These are phyloP conservation scores for Tetrapisispora iriomotensis DNA, from an alignment of 805 yeast species.

Conservation along the genomic window DNA sequence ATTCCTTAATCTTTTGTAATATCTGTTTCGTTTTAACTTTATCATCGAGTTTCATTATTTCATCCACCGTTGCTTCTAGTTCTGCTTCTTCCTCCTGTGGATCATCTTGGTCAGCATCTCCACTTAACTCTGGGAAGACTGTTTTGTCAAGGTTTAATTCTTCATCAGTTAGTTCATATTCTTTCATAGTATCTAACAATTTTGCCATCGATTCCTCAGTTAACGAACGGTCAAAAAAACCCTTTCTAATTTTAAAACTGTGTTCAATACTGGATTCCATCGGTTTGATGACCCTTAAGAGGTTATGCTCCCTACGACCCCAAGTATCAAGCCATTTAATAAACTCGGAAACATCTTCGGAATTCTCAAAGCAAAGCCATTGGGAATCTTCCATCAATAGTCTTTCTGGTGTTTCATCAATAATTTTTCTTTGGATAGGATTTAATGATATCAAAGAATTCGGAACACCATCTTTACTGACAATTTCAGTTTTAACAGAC, in stretches of 20 bases:
- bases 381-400: conserved; percentile 37
- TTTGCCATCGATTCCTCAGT: conserved; percentile 35
- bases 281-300: conserved; percentile 48
- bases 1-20: conserved; percentile 15
- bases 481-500: conserved; percentile 12
- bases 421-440: conserved; percentile 44
- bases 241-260: conserved; percentile 51
- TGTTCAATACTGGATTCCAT: conserved; percentile 9
- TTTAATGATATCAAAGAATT: conserved; percentile 13
- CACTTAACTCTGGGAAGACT: conserved; percentile 1
- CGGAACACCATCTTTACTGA: conserved; percentile 15
- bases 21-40: conserved; percentile 22
- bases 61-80: conserved; percentile 28
- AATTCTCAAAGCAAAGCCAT: conserved; percentile 65
- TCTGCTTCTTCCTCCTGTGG: conserved; percentile 14
- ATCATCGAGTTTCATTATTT: conserved; percentile 31
- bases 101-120: conserved; percentile 8
- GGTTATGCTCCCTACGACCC: conserved; percentile 62
- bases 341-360: conserved; percentile 46
- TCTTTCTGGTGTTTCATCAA: conserved; percentile 57
- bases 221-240: conserved; percentile 39
- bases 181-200: conserved; percentile 33
- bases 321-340: conserved; percentile 61
- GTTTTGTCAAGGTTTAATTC: conserved; percentile 20
- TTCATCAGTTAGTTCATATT: conserved; percentile 28